A percentile compares a stretch with the other conserved stretches of the same genome.
Conservation (phyloP, 2,329 filamentous ascomycete species). For the Ciborinia camelliae region DNA sequence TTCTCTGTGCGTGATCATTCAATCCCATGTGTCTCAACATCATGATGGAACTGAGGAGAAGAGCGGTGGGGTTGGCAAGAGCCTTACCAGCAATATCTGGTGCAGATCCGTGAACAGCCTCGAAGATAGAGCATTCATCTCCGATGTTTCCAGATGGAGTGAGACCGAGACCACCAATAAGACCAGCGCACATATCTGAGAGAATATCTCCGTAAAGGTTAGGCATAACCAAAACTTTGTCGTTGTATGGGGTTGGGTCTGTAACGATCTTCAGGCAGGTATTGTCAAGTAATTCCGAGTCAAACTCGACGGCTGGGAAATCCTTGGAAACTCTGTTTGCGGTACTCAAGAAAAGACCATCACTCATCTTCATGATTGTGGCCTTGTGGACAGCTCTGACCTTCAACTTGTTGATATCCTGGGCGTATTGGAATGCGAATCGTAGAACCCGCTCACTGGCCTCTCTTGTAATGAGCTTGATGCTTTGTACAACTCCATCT, state of each 20-base stretch:
- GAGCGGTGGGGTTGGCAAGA: slow-evolving; percentile 94
- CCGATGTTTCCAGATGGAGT: slow-evolving; percentile 98
- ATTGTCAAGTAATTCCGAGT: slow-evolving; percentile 97
- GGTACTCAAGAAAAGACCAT: slow-evolving; percentile 93
- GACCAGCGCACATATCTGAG: slow-evolving; percentile 97
- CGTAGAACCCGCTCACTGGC: slow-evolving; percentile 93
- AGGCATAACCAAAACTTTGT: slow-evolving; percentile 97
- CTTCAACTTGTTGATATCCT: slow-evolving; percentile 91
- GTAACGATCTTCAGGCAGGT: slow-evolving; percentile 98
- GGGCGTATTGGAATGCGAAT: slow-evolving; percentile 97
- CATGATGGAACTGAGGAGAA: slow-evolving; percentile 96
- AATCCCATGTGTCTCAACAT: slow-evolving; percentile 99
- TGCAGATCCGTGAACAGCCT: slow-evolving; percentile 96
- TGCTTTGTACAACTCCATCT: slow-evolving; percentile 96
- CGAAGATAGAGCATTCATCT: slow-evolving; percentile 99
- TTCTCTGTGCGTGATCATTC: slow-evolving; percentile 75
- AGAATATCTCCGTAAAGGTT: slow-evolving; percentile 99
- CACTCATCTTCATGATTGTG: slow-evolving; percentile 99
- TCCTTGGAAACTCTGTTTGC: slow-evolving; percentile 87
- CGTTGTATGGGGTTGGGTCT: slow-evolving; percentile 94
- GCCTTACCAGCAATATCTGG: slow-evolving; percentile 95
- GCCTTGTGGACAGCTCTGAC: slow-evolving; percentile 99
- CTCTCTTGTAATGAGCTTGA: slow-evolving; percentile 97
- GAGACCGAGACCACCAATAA: slow-evolving; percentile 95
- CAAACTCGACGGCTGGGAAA: slow-evolving; percentile 93